Percentiles rank a stretch among this genome's conserved stretches.
phyloP scores from a whole-genome alignment of 257 asterid genomes.

The Schizonepeta tenuifolia region DNA sequence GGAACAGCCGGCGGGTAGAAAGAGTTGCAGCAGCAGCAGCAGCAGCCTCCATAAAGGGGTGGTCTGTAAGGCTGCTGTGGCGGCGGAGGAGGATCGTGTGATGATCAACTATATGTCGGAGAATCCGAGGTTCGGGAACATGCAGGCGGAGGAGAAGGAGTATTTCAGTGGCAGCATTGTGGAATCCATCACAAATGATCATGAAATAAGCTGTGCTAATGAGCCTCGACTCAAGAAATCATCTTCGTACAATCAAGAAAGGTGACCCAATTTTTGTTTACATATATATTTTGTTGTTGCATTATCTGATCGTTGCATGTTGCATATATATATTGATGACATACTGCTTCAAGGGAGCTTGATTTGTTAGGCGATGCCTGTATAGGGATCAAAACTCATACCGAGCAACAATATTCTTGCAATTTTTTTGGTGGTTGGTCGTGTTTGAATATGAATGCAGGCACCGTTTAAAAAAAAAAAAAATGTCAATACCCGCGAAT shows the following conservation, averaged over 20 bases:
- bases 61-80: slow-evolving; percentile 46
- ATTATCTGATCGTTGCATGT: not conserved
- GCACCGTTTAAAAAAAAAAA: no score
- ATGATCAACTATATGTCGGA: slow-evolving; percentile 81
- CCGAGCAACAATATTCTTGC: no score
- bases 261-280: slow-evolving; percentile 36
- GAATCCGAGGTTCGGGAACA: slow-evolving; percentile 84
- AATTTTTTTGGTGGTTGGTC: no score
- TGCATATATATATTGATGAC: no score
- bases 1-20: slow-evolving; percentile 43
- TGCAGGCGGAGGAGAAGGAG: slow-evolving; percentile 76
- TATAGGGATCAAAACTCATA: no score
- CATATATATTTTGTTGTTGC: not conserved
- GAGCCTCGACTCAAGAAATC: slow-evolving; percentile 67
- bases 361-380: no score
- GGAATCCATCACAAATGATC: slow-evolving; percentile 55
- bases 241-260: slow-evolving; percentile 78
- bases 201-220: slow-evolving; percentile 21
- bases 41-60: slow-evolving; percentile 53
- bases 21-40: slow-evolving; percentile 57
- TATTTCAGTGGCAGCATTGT: slow-evolving; percentile 94
- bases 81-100: slow-evolving; percentile 47
- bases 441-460: no score
- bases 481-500: no score
- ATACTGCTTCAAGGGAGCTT: no score